Conservation (phyloP, 2,329 filamentous ascomycete genomes). For the Cytospora piceae region DNA sequence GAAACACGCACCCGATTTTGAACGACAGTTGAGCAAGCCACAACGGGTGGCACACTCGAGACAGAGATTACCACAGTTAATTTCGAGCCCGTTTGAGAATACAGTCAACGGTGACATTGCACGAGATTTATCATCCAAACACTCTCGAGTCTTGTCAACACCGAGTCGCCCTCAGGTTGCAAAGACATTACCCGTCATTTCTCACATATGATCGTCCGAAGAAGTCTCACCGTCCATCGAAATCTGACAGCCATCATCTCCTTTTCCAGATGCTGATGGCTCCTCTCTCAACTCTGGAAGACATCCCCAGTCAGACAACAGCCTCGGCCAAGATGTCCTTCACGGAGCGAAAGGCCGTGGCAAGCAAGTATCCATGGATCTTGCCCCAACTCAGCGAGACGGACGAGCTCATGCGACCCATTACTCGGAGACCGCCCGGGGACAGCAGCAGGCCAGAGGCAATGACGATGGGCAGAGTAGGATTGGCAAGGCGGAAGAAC, state of each 20-base stretch:
- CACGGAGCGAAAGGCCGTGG: slow-evolving; percentile 40
- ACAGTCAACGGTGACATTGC: neutral
- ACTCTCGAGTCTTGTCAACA: neutral
- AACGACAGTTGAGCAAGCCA: slow-evolving; percentile 21
- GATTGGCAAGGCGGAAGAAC: slow-evolving; percentile 44
- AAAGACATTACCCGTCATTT: neutral
- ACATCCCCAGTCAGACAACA: neutral
- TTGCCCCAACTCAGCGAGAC: slow-evolving; percentile 42
- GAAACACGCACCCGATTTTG: slow-evolving; percentile 17
- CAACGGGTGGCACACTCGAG: slow-evolving; percentile 4
- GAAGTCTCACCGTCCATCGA: slow-evolving; percentile 1
- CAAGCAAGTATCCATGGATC: slow-evolving; percentile 33
- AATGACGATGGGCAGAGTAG: slow-evolving; percentile 40
- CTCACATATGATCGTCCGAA: neutral
- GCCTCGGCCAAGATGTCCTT: slow-evolving; percentile 34
- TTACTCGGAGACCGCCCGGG: slow-evolving; percentile 46
- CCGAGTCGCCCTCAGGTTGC: neutral
- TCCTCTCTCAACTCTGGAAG: neutral
- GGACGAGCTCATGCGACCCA: slow-evolving; percentile 43
- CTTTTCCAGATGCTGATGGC: neutral
- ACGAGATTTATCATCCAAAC: neutral
- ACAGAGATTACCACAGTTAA: slow-evolving; percentile 15
- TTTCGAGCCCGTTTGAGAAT: neutral
- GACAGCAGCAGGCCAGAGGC: slow-evolving; percentile 39
- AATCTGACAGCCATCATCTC: neutral